These are phyloP conservation scores for Phialophora macrospora DNA, from an alignment of 2,329 filamentous ascomycete species.

Conservation along the genomic window DNA sequence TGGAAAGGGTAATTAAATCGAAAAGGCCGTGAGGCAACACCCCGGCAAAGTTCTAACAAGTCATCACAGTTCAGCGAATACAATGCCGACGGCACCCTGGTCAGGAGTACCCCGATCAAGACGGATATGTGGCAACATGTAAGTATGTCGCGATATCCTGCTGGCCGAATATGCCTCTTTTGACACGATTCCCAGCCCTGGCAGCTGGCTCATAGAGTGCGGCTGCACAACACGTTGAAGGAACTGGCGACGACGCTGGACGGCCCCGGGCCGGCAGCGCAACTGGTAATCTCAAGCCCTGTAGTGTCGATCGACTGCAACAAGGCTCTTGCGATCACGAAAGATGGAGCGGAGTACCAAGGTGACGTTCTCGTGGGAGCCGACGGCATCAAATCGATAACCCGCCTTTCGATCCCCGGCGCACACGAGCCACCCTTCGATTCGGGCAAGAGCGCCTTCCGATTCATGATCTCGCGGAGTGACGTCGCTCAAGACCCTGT, in stretches of 20 bases:
- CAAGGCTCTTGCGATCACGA: conserved; percentile 50
- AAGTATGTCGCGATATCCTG: conserved; percentile 17
- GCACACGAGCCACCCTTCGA: conserved; percentile 42
- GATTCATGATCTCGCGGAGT: conserved; percentile 45
- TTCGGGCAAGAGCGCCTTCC: conserved; percentile 46
- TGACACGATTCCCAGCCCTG: too few relatives aligned
- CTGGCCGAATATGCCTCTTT: background rate
- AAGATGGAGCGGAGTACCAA: conserved; percentile 50
- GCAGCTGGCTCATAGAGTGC: conserved; percentile 60
- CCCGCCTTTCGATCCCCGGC: conserved; percentile 42
- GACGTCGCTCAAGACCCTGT: conserved; percentile 46
- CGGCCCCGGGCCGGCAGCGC: conserved; percentile 45
- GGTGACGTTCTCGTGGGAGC: conserved; percentile 61
- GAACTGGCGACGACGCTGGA: conserved; percentile 49
- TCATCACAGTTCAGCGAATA: conserved; percentile 46
- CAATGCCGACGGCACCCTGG: conserved; percentile 44
- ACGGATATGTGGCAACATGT: conserved; percentile 44
- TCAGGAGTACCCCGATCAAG: conserved; percentile 14
- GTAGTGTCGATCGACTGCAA: conserved; percentile 43
- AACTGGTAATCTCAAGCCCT: conserved; percentile 50
- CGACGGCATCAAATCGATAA: conserved; percentile 56
- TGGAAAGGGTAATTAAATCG: too few relatives aligned
- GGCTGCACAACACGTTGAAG: conserved; percentile 60
- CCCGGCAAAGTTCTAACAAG: too few relatives aligned
- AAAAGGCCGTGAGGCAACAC: too few relatives aligned